phyloP scores from a whole-genome alignment of 768 basidiomycete genomes.

The Rhodotorula diobovata region DNA sequence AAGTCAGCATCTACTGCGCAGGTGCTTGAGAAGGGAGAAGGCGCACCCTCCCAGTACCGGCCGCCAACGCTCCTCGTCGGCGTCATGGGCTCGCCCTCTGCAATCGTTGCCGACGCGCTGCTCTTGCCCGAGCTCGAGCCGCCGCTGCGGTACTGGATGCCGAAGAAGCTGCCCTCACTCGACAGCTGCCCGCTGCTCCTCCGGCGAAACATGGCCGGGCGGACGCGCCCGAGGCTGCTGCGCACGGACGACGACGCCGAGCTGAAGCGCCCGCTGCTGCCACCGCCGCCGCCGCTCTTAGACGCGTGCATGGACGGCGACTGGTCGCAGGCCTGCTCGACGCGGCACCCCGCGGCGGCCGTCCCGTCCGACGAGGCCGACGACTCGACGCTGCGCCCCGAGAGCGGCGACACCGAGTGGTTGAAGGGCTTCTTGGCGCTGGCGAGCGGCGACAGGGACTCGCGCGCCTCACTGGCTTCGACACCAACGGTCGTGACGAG shows the following conservation, averaged over 20 bases:
- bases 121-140: slow-evolving; percentile 24
- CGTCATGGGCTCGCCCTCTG: slow-evolving; percentile 44
- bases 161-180: slow-evolving; percentile 20
- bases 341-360: too few relatives aligned
- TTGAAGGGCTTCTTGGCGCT: slow-evolving; percentile 2
- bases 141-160: slow-evolving; percentile 9
- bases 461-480: background rate
- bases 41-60: slow-evolving; percentile 25
- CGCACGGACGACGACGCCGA: slow-evolving; percentile 4
- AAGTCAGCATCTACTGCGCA: background rate
- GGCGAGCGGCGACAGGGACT: slow-evolving; percentile 18
- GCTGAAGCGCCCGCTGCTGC: background rate
- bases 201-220: slow-evolving; percentile 27
- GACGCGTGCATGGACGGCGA: slow-evolving; percentile 31
- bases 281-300: background rate
- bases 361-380: background rate
- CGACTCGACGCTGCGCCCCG: background rate
- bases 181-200: slow-evolving; percentile 33
- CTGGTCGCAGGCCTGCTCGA: background rate
- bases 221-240: slow-evolving; percentile 3
- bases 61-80: slow-evolving; percentile 37
- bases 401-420: slow-evolving; percentile 11
- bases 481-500: slow-evolving; percentile 1
- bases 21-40: background rate
- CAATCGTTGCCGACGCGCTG: slow-evolving; percentile 2